Evolutionary conservation across 345 rosid species (phyloP).

Genomic region (Sonneratia alba): DNA sequence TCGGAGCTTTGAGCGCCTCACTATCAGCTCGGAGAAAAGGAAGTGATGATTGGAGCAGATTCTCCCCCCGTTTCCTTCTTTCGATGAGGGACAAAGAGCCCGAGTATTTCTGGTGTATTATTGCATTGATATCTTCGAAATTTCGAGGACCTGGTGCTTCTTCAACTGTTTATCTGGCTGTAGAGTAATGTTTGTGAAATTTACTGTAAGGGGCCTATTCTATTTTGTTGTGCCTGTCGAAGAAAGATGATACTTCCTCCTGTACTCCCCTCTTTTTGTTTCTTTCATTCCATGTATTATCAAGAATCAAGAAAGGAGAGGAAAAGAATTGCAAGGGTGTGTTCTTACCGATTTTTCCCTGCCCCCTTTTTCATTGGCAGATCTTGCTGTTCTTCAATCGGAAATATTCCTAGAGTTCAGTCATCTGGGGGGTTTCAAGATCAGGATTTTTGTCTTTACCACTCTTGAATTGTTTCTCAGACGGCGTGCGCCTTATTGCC

Average conservation of each 20-base stretch:
- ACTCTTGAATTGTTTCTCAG: too few species aligned
- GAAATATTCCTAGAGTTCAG: too few species aligned
- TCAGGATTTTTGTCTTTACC: too few species aligned
- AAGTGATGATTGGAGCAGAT: conserved; percentile 3
- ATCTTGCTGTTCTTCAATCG: too few species aligned
- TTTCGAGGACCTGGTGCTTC: conserved; percentile 1
- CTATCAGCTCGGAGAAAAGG: conserved; percentile 10
- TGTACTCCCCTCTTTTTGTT: background rate
- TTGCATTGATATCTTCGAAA: background rate
- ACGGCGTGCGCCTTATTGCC: too few species aligned
- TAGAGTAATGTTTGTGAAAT: background rate
- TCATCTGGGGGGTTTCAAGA: too few species aligned
- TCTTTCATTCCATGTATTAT: background rate
- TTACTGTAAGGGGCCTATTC: background rate
- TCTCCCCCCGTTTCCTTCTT: background rate
- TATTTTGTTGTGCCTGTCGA: background rate
- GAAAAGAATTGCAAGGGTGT: background rate
- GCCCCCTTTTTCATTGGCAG: background rate
- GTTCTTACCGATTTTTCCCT: background rate
- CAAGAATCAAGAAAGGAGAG: background rate
- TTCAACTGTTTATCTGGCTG: background rate
- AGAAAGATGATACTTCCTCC: background rate
- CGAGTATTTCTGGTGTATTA: background rate
- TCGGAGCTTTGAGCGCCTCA: conserved; percentile 14
- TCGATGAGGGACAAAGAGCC: background rate